Evolutionary conservation across 257 asterid species (phyloP).

Genomic region (Solanum megistacrolobum): DNA sequence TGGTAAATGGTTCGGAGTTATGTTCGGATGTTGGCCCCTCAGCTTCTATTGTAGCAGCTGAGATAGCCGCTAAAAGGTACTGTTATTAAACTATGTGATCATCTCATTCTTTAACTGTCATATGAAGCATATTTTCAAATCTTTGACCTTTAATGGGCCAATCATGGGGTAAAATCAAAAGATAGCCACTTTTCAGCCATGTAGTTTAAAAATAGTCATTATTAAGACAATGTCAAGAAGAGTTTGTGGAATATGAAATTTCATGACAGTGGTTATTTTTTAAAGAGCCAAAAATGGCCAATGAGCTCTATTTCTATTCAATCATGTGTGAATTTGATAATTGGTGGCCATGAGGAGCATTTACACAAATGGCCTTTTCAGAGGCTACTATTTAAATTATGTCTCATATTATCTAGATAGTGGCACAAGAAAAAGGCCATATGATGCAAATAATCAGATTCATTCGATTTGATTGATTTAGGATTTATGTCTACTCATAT

Average conservation of each 20-base stretch:
- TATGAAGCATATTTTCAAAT: not conserved
- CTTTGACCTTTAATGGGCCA: not conserved
- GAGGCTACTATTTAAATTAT: not conserved
- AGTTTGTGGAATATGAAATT: not conserved
- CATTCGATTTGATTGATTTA: not conserved
- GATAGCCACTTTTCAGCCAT: not conserved
- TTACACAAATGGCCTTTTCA: not conserved
- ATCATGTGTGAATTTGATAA: not conserved
- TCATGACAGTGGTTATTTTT: not conserved
- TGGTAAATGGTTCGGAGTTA: conserved; percentile 30
- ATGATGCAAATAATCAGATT: not conserved
- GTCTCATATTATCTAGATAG: not conserved
- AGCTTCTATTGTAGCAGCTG: conserved; percentile 79
- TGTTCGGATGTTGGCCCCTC: conserved; percentile 66
- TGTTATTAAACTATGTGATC: too few species aligned
- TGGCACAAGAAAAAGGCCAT: not conserved
- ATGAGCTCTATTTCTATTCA: not conserved
- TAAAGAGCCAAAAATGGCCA: not conserved
- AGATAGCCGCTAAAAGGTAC: conserved; percentile 33
- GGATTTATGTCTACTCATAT: too few species aligned
- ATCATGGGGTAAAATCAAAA: not conserved
- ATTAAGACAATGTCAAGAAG: not conserved
- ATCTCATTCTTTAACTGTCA: not conserved
- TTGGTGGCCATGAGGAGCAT: not conserved
- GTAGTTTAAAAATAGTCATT: not conserved